phyloP scores from a whole-genome alignment of 2,329 filamentous ascomycete genomes.

The Cladosporium sp. region DNA sequence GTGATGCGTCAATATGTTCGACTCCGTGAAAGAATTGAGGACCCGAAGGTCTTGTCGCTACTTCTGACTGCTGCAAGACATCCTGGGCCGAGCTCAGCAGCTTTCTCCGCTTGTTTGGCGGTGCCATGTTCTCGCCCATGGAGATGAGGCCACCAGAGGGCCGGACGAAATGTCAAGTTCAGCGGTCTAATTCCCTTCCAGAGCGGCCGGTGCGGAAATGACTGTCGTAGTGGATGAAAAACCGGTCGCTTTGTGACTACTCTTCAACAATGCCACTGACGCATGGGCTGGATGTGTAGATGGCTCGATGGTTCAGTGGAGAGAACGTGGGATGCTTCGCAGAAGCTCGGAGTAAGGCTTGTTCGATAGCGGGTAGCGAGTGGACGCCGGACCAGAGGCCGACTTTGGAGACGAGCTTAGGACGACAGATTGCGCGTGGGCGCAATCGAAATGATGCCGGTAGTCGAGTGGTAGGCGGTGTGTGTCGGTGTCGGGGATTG shows the following conservation, averaged over 20 bases:
- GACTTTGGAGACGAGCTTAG: conserved; percentile 14
- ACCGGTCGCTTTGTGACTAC: neutral
- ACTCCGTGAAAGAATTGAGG: conserved; percentile 16
- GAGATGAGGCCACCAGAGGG: conserved; percentile 5
- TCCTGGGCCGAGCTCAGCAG: conserved; percentile 15
- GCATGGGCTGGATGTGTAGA: neutral
- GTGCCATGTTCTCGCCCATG: conserved; percentile 26
- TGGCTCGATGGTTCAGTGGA: conserved; percentile 9
- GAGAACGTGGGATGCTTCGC: conserved; percentile 21
- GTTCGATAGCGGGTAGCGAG: conserved; percentile 21
- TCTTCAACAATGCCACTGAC: neutral
- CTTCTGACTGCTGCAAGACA: conserved; percentile 10
- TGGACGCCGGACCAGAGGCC: conserved; percentile 29
- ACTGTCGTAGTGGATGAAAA: neutral
- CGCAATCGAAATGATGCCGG: neutral
- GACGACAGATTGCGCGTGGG: conserved; percentile 5
- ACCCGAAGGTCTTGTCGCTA: neutral
- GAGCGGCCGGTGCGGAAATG: neutral
- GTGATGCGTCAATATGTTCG: conserved; percentile 10
- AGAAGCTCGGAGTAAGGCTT: conserved; percentile 21
- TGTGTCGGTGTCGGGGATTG: neutral
- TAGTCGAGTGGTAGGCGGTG: neutral
- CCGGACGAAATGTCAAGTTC: neutral
- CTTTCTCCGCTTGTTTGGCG: conserved; percentile 26
- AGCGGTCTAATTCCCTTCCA: neutral